Evolutionary conservation across 805 yeast genomes (phyloP).

Genomic region (Candida boleticola): DNA sequence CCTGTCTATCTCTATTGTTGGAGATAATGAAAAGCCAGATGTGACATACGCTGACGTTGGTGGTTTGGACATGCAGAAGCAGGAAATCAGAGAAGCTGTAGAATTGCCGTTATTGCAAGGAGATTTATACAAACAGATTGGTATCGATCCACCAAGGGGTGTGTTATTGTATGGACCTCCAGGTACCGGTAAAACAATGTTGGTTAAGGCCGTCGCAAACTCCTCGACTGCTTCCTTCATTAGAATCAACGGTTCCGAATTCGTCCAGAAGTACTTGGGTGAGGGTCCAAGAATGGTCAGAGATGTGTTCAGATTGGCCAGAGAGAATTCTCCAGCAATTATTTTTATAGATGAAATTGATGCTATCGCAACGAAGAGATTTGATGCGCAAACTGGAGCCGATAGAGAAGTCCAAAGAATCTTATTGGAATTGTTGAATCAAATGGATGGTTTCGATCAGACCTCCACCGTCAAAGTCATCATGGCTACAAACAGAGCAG

Average conservation of each 20-base stretch:
- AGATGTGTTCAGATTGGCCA: constrained; percentile 94
- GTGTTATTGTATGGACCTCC: constrained; percentile 98
- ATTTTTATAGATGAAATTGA: constrained; percentile 98
- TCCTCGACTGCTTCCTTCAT: constrained; percentile 93
- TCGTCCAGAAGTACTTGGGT: constrained; percentile 96
- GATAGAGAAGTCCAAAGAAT: constrained; percentile 99
- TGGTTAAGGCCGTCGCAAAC: constrained; percentile 98
- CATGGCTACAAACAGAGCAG: constrained; percentile 99
- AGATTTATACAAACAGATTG: constrained; percentile 93
- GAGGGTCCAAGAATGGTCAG: constrained; percentile 99
- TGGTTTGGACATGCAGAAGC: constrained; percentile 98
- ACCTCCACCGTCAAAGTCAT: constrained; percentile 92
- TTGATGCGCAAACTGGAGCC: constrained; percentile 99
- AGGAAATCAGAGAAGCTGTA: constrained; percentile 97
- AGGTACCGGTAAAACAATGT: constrained; percentile 99
- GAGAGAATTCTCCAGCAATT: constrained; percentile 96
- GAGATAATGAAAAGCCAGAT: constrained; percentile 89
- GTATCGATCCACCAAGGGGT: constrained; percentile 99
- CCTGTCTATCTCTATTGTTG: constrained; percentile 90
- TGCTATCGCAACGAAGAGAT: constrained; percentile 98
- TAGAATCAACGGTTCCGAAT: constrained; percentile 96
- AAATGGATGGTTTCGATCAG: constrained; percentile 99
- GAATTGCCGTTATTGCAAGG: constrained; percentile 95
- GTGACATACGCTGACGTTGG: constrained; percentile 97
- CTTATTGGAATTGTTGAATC: constrained; percentile 89